Evolutionary conservation across 441 rosid genomes (phyloP), one percentile per base, ranked within the genome.

Genomic region (Adansonia madagascariensis): DNA sequence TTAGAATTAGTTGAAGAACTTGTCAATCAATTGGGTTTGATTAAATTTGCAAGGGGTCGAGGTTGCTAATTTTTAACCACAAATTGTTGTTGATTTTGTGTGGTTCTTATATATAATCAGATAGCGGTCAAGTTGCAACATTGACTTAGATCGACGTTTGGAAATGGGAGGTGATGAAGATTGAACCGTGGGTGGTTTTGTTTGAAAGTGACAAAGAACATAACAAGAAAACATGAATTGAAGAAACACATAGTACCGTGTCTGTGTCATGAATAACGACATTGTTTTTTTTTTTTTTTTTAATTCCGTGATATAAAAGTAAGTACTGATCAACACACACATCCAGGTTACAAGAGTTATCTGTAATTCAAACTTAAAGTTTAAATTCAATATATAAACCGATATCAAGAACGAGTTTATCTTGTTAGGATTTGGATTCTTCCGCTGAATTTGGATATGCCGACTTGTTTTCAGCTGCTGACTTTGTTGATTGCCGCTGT

Each of bases 1-100:
- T 17, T 56, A 56, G 8, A 56, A 8, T 8, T 56, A 56, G 61
- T 56, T 18, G 11, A 18, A 56, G 22, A 56, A 56, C 2, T 6
- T 18, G 53, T 49, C 4, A 49, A 49, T 2, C 53, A 49, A 49
- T 1, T 12, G 53, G 15, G 53, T 49, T 3, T 49, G 15, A 49
- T 49, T 49, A 11, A 24, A 24, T 61, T 61, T 8, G 62, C 4
- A 20, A 57, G 63, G 14, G 31, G 20, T 27, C 4, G 39, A 35
- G 39, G 41, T 60, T 10, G 65, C 65, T 24, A 61, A 27, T 27
- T 15, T 61, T 61, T 41, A 61, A 61, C 66, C 66, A 6, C 66
- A 12, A 8, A 61, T 27, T 11, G 43, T 12, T 61, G 6, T 61
- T 7, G 2, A 27, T 61, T 24, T 60, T 60, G n/a, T 11, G 41